A percentile compares a stretch with the other conserved stretches of the same genome.
Conservation (phyloP, 2,329 filamentous ascomycete genomes). For the Pseudocercospora macadamiae region DNA sequence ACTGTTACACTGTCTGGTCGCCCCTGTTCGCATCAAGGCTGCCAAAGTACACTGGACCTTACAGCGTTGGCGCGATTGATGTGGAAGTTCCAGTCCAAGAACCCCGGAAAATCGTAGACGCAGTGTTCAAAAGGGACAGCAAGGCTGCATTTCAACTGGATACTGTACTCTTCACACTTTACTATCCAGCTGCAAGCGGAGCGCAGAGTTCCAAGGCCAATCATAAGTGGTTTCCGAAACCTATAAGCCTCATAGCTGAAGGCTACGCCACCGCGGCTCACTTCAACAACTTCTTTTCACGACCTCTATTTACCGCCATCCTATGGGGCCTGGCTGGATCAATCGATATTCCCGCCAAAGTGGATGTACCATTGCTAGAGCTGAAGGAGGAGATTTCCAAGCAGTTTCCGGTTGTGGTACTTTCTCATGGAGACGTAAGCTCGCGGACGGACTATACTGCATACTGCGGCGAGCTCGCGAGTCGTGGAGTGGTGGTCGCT, state of each 20-base stretch:
- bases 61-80: slow-evolving; percentile 47
- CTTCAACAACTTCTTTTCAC: slow-evolving; percentile 38
- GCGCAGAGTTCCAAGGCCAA: slow-evolving; percentile 26
- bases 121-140: slow-evolving; percentile 40
- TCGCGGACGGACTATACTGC: slow-evolving; percentile 49
- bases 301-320: slow-evolving; percentile 41
- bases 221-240: slow-evolving; percentile 48
- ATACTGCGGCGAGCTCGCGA: slow-evolving; percentile 48
- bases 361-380: slow-evolving; percentile 37
- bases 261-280: slow-evolving; percentile 46
- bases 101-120: slow-evolving; percentile 39
- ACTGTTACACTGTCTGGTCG: slow-evolving; percentile 42
- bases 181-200: slow-evolving; percentile 42
- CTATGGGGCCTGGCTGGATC: slow-evolving; percentile 45
- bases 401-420: slow-evolving; percentile 43
- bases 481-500: slow-evolving; percentile 46
- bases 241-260: slow-evolving; percentile 44
- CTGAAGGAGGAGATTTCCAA: not conserved
- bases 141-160: slow-evolving; percentile 44
- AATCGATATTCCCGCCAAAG: slow-evolving; percentile 46
- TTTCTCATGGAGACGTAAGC: slow-evolving; percentile 49
- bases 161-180: slow-evolving; percentile 47
- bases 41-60: slow-evolving; percentile 44
- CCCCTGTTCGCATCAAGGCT: slow-evolving; percentile 45
- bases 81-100: slow-evolving; percentile 38